Evolutionary conservation across 345 rosid genomes (phyloP).

Genomic region (Crucihimalaya himalaica): DNA sequence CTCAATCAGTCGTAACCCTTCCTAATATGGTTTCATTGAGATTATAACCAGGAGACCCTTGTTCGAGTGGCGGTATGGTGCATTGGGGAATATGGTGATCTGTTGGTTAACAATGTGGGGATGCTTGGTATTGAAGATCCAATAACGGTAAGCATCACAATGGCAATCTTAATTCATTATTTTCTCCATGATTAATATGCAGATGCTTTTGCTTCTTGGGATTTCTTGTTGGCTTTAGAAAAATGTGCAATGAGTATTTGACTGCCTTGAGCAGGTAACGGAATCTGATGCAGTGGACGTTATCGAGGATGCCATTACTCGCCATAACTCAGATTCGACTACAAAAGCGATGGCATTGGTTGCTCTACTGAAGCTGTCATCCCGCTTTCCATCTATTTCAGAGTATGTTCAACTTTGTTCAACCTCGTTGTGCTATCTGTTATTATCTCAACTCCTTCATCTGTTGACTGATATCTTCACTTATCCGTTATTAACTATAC

Average conservation of each 20-base stretch:
- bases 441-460: conserved; percentile 25
- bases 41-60: conserved; percentile 74
- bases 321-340: conserved; percentile 72
- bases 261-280: conserved; percentile 66
- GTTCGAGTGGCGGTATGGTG: conserved; percentile 98
- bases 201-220: conserved; percentile 8
- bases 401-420: conserved; percentile 54
- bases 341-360: conserved; percentile 88
- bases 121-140: conserved; percentile 90
- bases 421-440: conserved; percentile 8
- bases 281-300: conserved; percentile 93
- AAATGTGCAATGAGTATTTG: conserved; percentile 25
- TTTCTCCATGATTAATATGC: conserved; percentile 1
- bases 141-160: conserved; percentile 64
- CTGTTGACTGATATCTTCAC: conserved; percentile 9
- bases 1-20: conserved; percentile 18
- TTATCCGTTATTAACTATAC: conserved; percentile 1
- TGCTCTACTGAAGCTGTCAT: conserved; percentile 87
- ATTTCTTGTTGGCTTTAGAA: conserved; percentile 5
- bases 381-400: conserved; percentile 93
- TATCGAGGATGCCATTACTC: conserved; percentile 67
- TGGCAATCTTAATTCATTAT: conserved; percentile 9
- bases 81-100: conserved; percentile 97
- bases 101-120: conserved; percentile 86
- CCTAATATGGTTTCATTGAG: conserved; percentile 30